Conservation (phyloP, 2,329 filamentous ascomycete genomes). For the Xenoacremonium recifei region DNA sequence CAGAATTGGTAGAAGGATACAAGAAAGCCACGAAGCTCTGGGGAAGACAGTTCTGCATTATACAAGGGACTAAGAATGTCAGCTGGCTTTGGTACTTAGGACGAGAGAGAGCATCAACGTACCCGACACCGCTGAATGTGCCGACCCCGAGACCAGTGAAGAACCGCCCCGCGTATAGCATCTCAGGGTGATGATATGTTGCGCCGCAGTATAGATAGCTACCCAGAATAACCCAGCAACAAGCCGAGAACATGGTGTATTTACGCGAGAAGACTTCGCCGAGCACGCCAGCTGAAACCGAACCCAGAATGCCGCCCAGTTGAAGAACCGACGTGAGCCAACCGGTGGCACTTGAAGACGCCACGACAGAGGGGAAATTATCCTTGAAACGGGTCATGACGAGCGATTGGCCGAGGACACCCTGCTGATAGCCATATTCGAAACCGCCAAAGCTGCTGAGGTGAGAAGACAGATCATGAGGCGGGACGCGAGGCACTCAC, state of each 20-base stretch:
- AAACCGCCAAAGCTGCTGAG: constrained; percentile 19
- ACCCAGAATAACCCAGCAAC: constrained; percentile 44
- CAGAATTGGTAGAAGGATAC: constrained; percentile 62
- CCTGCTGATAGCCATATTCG: constrained; percentile 39
- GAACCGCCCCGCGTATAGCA: constrained; percentile 48
- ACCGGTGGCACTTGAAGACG: constrained; percentile 45
- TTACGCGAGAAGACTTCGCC: constrained; percentile 50
- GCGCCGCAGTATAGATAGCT: constrained; percentile 46
- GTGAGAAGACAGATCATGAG: background rate
- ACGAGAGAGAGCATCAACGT: background rate
- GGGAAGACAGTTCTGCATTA: constrained; percentile 54
- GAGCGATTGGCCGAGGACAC: constrained; percentile 51
- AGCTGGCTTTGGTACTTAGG: background rate
- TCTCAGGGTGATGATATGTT: constrained; percentile 32
- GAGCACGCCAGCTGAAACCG: constrained; percentile 45
- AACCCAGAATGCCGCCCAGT: constrained; percentile 48
- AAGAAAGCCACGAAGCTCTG: constrained; percentile 65
- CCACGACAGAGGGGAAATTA: constrained; percentile 47
- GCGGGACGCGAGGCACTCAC: constrained; percentile 10
- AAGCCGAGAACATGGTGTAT: constrained; percentile 51
- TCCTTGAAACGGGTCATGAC: constrained; percentile 51
- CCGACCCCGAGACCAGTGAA: constrained; percentile 50
- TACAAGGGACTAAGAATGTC: constrained; percentile 37
- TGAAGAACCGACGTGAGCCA: constrained; percentile 53
- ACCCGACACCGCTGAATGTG: constrained; percentile 40